A percentile compares a stretch with the other conserved stretches of the same genome.
These are phyloP conservation scores for Phialophora expanda DNA, from an alignment of 2,329 filamentous ascomycete species.

Conservation along the genomic window DNA sequence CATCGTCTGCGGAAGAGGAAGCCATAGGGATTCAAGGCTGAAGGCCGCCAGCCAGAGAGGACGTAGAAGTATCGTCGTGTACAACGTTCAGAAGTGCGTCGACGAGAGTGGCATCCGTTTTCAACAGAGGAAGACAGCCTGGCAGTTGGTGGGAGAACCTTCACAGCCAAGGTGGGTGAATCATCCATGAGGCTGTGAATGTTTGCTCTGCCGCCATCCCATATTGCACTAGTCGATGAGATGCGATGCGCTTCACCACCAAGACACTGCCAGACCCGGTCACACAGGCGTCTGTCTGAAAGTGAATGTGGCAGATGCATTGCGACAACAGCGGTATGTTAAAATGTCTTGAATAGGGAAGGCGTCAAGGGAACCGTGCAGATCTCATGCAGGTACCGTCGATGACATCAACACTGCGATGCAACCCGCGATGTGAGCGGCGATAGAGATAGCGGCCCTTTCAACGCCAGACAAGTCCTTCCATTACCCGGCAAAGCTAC, in stretches of 20 bases:
- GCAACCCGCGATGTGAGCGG: background rate
- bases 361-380: background rate
- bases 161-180: background rate
- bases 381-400: constrained; percentile 12
- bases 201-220: background rate
- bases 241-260: background rate
- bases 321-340: background rate
- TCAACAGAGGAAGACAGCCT: background rate
- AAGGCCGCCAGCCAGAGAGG: background rate
- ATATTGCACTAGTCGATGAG: background rate
- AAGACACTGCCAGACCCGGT: background rate
- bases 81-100: background rate
- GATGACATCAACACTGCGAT: constrained; percentile 20
- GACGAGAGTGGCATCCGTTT: background rate
- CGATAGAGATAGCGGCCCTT: background rate
- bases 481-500: background rate
- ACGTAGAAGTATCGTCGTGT: background rate
- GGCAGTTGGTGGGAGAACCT: background rate
- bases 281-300: background rate
- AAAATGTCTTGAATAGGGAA: background rate
- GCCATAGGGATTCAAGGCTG: background rate
- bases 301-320: background rate
- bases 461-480: background rate
- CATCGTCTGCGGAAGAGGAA: background rate
- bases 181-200: background rate